phyloP scores from a whole-genome alignment of 768 basidiomycete species.

The Rhodotorula paludigena region DNA sequence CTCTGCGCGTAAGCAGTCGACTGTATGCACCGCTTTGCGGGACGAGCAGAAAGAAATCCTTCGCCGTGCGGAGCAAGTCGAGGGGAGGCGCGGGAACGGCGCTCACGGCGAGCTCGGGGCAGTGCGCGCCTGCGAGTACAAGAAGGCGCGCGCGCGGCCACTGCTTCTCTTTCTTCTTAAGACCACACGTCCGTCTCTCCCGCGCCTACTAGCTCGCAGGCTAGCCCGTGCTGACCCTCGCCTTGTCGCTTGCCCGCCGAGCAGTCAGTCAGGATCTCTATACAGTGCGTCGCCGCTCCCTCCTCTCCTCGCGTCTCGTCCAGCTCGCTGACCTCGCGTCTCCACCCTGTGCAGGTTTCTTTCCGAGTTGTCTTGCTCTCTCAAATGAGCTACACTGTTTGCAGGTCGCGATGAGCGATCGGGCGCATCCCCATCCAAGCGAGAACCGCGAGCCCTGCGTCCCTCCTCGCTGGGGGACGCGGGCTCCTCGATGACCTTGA shows the following conservation, averaged over 20 bases:
- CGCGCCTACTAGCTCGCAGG: background rate
- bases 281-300: conserved; percentile 3
- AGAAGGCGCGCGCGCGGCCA: background rate
- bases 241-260: background rate
- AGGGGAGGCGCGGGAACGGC: too few species aligned
- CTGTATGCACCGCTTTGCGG: too few species aligned
- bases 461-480: too few species aligned
- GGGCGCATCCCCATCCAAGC: conserved; percentile 23
- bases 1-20: too few species aligned
- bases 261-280: conserved; percentile 25
- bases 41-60: too few species aligned
- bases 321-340: background rate
- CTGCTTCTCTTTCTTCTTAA: conserved; percentile 10
- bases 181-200: conserved; percentile 21
- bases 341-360: conserved; percentile 1
- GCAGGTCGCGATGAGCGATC: conserved; percentile 16
- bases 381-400: conserved; percentile 14
- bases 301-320: background rate
- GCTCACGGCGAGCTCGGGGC: too few species aligned
- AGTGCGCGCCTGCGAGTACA: background rate
- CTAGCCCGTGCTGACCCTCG: background rate
- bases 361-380: conserved; percentile 12
- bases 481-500: conserved; percentile 25
- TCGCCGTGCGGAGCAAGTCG: too few species aligned
- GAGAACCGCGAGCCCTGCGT: conserved; percentile 4